Percentiles rank a stretch among this genome's conserved stretches.
Evolutionary conservation across 1,284 basidiomycete species (phyloP).

Genomic region (Heterobasidion occidentale): DNA sequence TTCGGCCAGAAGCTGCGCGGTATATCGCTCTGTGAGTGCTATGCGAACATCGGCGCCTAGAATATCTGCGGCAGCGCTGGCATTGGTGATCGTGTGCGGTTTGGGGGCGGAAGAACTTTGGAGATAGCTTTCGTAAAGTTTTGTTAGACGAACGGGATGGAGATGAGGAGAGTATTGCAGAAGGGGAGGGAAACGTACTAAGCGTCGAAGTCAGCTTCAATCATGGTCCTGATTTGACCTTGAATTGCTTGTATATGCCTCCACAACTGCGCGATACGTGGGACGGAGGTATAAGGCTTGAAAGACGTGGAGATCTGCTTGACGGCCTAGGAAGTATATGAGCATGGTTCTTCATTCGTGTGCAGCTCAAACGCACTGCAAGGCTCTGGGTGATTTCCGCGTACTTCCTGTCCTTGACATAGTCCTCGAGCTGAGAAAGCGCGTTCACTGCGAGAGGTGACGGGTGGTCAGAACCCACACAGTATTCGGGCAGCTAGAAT

Average conservation of each 20-base stretch:
- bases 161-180: not conserved
- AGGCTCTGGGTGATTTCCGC: conserved; percentile 79
- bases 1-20: conserved; percentile 87
- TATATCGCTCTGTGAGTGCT: conserved; percentile 85
- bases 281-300: conserved; percentile 68
- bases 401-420: conserved; percentile 74
- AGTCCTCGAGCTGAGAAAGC: conserved; percentile 72
- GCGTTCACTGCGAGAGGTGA: conserved; percentile 56
- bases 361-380: conserved; percentile 38
- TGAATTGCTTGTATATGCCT: conserved; percentile 76
- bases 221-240: conserved; percentile 63
- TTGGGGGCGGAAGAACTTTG: conserved; percentile 71
- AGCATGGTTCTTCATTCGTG: conserved; percentile 7
- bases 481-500: not conserved
- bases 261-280: conserved; percentile 71
- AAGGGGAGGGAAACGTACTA: conserved; percentile 53
- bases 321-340: conserved; percentile 52
- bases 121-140: conserved; percentile 48
- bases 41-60: conserved; percentile 76
- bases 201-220: conserved; percentile 84
- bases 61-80: conserved; percentile 80
- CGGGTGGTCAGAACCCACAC: not conserved
- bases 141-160: not conserved
- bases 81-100: conserved; percentile 60
- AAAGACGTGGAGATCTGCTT: conserved; percentile 78